A percentile compares a stretch with the other conserved stretches of the same genome.
phyloP scores from a whole-genome alignment of 495 filamentous ascomycete genomes.

The Talaromyces wortmannii region DNA sequence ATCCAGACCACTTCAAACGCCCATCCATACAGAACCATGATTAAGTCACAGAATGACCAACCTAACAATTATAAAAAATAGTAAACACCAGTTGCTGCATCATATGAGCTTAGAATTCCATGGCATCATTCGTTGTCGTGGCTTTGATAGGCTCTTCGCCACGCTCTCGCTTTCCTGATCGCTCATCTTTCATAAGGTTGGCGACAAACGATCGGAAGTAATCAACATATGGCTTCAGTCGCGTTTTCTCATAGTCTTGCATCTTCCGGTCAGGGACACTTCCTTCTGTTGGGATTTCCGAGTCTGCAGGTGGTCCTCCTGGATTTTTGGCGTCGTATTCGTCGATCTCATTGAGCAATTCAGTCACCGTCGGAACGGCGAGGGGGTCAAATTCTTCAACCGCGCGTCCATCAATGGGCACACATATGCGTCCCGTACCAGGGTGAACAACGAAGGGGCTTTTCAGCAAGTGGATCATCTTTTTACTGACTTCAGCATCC shows the following conservation, averaged over 20 bases:
- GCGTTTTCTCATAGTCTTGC: conserved; percentile 95
- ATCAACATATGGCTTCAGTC: conserved; percentile 86
- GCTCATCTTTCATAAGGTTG: conserved; percentile 74
- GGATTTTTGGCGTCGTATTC: conserved; percentile 49
- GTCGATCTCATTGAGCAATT: conserved; percentile 76
- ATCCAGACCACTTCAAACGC: background rate
- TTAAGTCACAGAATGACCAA: too few relatives aligned
- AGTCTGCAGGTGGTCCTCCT: conserved; percentile 7
- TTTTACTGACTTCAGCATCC: conserved; percentile 93
- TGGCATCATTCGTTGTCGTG: conserved; percentile 39
- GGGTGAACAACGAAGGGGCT: conserved; percentile 95
- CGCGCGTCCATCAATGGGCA: conserved; percentile 72
- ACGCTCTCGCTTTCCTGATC: conserved; percentile 63
- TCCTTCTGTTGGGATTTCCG: conserved; percentile 22
- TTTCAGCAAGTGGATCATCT: conserved; percentile 95
- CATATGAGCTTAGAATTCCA: conserved; percentile 38
- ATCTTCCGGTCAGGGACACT: conserved; percentile 40
- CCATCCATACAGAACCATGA: background rate
- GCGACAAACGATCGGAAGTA: conserved; percentile 79
- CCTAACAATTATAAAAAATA: background rate
- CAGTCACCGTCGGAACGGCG: conserved; percentile 76
- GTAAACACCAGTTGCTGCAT: background rate
- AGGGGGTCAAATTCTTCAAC: conserved; percentile 82
- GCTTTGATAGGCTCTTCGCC: conserved; percentile 28
- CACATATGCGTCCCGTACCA: conserved; percentile 87